Conservation (phyloP, 768 basidiomycete species). For the Lentinula sp. region DNA sequence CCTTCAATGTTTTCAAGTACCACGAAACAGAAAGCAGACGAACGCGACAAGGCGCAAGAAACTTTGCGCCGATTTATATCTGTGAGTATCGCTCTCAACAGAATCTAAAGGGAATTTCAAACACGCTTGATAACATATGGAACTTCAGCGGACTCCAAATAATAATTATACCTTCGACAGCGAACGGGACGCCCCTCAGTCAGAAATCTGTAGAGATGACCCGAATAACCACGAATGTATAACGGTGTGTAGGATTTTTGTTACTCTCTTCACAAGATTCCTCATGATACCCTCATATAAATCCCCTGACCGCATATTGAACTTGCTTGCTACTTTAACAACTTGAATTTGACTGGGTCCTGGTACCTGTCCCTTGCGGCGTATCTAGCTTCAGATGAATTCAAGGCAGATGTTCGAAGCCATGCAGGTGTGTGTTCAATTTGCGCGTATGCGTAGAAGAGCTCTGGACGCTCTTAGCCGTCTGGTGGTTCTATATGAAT, state of each 20-base stretch:
- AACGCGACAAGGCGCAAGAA: slow-evolving; percentile 14
- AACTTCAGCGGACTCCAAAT: slow-evolving; percentile 37
- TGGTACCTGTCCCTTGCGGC: slow-evolving; percentile 1
- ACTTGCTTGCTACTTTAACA: neutral
- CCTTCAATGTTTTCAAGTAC: slow-evolving; percentile 1
- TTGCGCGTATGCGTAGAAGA: neutral
- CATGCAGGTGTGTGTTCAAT: slow-evolving; percentile 56
- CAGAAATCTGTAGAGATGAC: slow-evolving; percentile 52
- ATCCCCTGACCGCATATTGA: neutral
- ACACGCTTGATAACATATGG: neutral
- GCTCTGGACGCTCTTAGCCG: neutral
- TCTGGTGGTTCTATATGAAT: neutral
- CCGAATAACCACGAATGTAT: slow-evolving; percentile 46
- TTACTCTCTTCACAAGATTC: neutral
- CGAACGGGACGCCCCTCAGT: slow-evolving; percentile 48
- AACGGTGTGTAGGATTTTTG: slow-evolving; percentile 30
- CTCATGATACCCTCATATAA: neutral
- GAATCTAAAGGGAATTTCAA: neutral
- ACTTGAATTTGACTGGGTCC: neutral
- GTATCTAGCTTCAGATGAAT: slow-evolving; percentile 51
- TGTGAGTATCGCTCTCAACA: slow-evolving; percentile 21
- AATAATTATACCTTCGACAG: slow-evolving; percentile 58
- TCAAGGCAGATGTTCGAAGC: slow-evolving; percentile 57
- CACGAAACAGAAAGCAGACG: neutral
- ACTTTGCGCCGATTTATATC: slow-evolving; percentile 34